Conservation (phyloP, 2,329 filamentous ascomycete genomes). For the Trichocomaceae sp. region DNA sequence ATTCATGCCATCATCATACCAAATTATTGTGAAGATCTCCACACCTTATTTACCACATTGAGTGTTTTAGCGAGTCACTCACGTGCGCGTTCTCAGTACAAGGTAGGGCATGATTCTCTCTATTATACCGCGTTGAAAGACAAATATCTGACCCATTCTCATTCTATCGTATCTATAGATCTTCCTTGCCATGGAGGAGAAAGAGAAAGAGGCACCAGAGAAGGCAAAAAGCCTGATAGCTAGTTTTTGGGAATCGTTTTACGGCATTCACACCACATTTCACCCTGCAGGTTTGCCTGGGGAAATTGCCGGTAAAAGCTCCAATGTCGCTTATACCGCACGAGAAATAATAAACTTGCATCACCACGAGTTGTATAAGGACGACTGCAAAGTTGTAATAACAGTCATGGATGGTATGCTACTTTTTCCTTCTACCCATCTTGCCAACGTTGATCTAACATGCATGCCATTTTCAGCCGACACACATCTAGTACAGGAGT, state of each 20-base stretch:
- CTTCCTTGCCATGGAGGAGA: conserved; percentile 65
- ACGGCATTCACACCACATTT: conserved; percentile 59
- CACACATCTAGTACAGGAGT: conserved; percentile 61
- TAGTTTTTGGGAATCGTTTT: conserved; percentile 59
- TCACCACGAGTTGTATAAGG: conserved; percentile 17
- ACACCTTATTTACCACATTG: conserved; percentile 61
- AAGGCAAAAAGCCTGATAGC: conserved; percentile 58
- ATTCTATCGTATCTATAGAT: conserved; percentile 51
- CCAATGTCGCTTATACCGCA: conserved; percentile 66
- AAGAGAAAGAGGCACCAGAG: conserved; percentile 53
- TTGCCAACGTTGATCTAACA: not conserved
- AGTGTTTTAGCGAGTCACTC: conserved; percentile 62
- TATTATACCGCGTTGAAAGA: not conserved
- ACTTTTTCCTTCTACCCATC: not conserved
- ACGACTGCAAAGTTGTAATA: conserved; percentile 56
- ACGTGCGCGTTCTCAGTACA: conserved; percentile 57
- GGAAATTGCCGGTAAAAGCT: conserved; percentile 67
- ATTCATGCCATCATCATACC: conserved; percentile 64
- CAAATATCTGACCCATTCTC: not conserved
- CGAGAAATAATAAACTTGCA: conserved; percentile 20
- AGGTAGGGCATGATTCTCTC: conserved; percentile 48
- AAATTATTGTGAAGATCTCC: conserved; percentile 67
- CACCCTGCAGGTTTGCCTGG: conserved; percentile 60
- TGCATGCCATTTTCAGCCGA: conserved; percentile 18
- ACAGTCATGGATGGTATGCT: conserved; percentile 65